Evolutionary conservation across 768 basidiomycete species (phyloP), one percentile per base, ranked within the genome.

Genomic region (Glaciozyma martinii): DNA sequence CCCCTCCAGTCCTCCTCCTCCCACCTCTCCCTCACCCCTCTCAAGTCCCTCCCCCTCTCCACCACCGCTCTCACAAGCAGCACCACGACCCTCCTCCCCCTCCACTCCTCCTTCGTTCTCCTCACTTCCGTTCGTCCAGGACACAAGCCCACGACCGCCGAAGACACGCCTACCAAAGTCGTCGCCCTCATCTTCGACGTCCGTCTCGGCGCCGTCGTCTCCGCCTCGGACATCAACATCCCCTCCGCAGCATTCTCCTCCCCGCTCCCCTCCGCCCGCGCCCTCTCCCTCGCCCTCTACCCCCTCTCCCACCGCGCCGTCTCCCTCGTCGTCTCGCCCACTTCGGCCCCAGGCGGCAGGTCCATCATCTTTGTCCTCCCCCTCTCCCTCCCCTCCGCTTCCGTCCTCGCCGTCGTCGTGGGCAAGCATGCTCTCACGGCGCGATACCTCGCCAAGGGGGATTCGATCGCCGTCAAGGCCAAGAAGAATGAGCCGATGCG

Each of bases 381-480:
- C 3, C 65, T 70, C 47, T n/a, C 65, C 3, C 61, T 71, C 19
- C 70, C 70, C 12, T 32, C 66, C 15, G n/a, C 66, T 0, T 67
- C 70, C 0, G 70, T 71, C 40, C 70, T 71, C 55, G 70, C 70
- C 25, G 70, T 61, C 12, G 66, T 71, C 27, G 70, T 67, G 9
- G 70, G 70, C 27, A 67, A 67, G 54, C 66, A 71, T 47, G 43
- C 63, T 3, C 64, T 71, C 61, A 71, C 70, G 4, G 27, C 47
- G 16, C 47, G 43, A 21, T 71, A 60, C 63, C 61, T 71, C 53
- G 32, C 63, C 19, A 23, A 44, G 19, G 37, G 16, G 3, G 61
- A 60, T 27, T 47, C 59, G 16, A 52, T 65, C 37, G 25, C 62
- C 32, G 70, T 55, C 32, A 46, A 47, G 27, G 66, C 66, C 5